Base-by-base conservation (phyloP, 2,329 filamentous ascomycete genomes). In the Gaeumannomyces tritici region DNA sequence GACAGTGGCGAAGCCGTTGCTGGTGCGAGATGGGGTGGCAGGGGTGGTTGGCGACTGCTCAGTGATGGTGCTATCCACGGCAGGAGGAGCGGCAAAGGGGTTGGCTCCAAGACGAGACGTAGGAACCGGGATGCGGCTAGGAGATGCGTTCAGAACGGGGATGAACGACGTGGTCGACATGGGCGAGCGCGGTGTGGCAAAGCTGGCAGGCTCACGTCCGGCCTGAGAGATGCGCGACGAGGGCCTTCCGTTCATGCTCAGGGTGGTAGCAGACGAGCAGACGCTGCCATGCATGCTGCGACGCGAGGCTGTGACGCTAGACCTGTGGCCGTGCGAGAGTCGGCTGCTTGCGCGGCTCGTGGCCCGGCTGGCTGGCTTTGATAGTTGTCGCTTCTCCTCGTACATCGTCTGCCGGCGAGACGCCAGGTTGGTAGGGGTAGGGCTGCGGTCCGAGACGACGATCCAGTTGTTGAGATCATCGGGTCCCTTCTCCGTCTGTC, bases 141-240 rank as follows among this genome's bases (percentile, higher is more conserved):
- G 76, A 7, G 69, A 63, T 3, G 72, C 72, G 1, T 72, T 68
- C 73, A 70, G 13, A 72, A 73, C 24, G 73, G 65, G n/a, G 67
- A 71, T 70, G 62, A 70, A 61, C 21, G 54, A n/a, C 8, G 54
- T 31, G 67, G 21, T 65, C 26, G 57, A 67, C 64, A 47, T 64
- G 6, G 75, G 74, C 3, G 79, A 79, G 13, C 82, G 76, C 4
- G 80, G 73, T 1, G 77, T 77, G 4, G 83, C 83, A 63, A 80
- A 81, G 59, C 83, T 85, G 2, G 84, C 83, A 3, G 80, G 75
- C 35, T 80, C 76, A 24, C 71, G 72, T 3, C 73, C 64, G 24
- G 76, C 73, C 55, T 78, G 73, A 12, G 81, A 82, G 26, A 83
- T 75, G 4, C 75, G 74, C 4, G 67, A 66, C 3, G 71, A 65